Conservation (phyloP, 2,329 filamentous ascomycete genomes). For the Dactylonectria estremocensis region DNA sequence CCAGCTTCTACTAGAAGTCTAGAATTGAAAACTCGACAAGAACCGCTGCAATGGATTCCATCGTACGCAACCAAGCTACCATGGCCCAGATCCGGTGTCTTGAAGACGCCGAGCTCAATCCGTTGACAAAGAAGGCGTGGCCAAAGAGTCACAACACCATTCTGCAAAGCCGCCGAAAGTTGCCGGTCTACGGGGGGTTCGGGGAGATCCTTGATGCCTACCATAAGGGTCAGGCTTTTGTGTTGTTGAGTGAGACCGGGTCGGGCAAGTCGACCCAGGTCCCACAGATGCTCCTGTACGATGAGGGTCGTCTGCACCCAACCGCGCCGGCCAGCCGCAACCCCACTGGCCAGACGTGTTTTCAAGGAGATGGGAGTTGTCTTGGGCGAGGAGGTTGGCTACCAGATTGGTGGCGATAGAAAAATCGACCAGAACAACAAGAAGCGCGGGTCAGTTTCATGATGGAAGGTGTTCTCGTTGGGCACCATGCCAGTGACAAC, state of each 20-base stretch:
- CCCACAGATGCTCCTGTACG: slow-evolving; percentile 31
- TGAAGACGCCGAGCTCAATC: slow-evolving; percentile 26
- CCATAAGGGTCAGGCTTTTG: slow-evolving; percentile 30
- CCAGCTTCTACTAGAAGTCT: too few species aligned
- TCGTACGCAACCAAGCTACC: slow-evolving; percentile 28
- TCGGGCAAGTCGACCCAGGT: slow-evolving; percentile 40
- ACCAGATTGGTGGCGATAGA: slow-evolving; percentile 83
- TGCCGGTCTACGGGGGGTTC: slow-evolving; percentile 38
- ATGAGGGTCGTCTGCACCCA: slow-evolving; percentile 85
- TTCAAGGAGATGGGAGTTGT: slow-evolving; percentile 89
- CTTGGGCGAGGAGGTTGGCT: slow-evolving; percentile 91
- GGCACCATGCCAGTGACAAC: neutral
- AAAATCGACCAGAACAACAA: slow-evolving; percentile 68
- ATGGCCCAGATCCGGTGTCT: slow-evolving; percentile 22
- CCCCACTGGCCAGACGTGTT: slow-evolving; percentile 92
- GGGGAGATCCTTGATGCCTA: slow-evolving; percentile 31
- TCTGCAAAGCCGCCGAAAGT: slow-evolving; percentile 23
- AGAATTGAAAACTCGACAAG: too few species aligned
- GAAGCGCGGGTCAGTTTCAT: slow-evolving; percentile 33
- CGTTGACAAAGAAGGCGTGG: slow-evolving; percentile 28
- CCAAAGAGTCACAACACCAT: slow-evolving; percentile 16
- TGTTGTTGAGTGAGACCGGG: slow-evolving; percentile 37
- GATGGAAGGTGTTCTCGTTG: slow-evolving; percentile 32
- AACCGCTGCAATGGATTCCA: neutral
- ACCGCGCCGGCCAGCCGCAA: slow-evolving; percentile 88